Conservation (phyloP, 208 protist species). For the Crithidia sp. region DNA sequence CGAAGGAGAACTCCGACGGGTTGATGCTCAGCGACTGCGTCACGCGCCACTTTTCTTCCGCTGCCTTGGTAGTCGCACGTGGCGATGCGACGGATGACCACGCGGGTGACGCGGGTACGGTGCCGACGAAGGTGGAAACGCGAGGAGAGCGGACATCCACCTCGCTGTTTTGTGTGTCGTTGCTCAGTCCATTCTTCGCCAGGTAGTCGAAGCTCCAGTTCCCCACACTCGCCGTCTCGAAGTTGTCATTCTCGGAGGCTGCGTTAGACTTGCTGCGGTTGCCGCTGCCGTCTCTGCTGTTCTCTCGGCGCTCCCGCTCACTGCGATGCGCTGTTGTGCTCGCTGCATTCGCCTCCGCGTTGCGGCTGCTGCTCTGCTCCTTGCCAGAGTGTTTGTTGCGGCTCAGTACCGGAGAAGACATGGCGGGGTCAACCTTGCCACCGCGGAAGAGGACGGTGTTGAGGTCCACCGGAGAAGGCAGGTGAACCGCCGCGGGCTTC, state of each 20-base stretch:
- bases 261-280: neutral
- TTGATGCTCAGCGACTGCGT: slow-evolving; percentile 26
- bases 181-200: neutral
- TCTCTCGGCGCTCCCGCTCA: neutral
- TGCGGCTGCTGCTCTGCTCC: neutral
- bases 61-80: neutral
- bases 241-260: too few species aligned
- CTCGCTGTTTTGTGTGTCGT: neutral
- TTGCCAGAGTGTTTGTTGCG: neutral
- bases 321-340: neutral
- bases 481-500: neutral
- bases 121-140: neutral
- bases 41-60: slow-evolving; percentile 12
- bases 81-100: neutral
- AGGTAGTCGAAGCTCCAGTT: slow-evolving; percentile 4
- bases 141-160: neutral
- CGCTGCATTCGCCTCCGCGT: slow-evolving; percentile 2
- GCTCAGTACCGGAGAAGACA: neutral
- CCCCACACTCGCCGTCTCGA: neutral
- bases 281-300: neutral
- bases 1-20: slow-evolving; percentile 18
- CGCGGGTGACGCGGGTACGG: too few species aligned
- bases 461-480: slow-evolving; percentile 12
- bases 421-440: neutral
- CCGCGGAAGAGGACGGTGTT: slow-evolving; percentile 3